These are phyloP conservation scores for Mucuna pruriens DNA, from an alignment of 306 rosid species.

Conservation along the genomic window DNA sequence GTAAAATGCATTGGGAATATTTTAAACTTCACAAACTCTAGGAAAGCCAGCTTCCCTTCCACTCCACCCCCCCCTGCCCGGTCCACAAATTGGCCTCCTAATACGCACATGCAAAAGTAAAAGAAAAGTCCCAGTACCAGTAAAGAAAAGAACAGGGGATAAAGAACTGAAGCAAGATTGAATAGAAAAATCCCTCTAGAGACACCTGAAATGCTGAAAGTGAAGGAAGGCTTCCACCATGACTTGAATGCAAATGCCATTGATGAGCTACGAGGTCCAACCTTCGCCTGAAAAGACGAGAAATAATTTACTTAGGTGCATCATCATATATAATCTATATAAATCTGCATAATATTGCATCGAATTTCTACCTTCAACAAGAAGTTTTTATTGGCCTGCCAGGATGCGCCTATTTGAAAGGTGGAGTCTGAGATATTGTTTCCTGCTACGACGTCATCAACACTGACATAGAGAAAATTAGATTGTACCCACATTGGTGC, in stretches of 20 bases:
- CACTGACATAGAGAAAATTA: constrained; percentile 52
- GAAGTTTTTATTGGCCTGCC: constrained; percentile 97
- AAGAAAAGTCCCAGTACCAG: constrained; percentile 18
- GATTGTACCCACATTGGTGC: constrained; percentile 30
- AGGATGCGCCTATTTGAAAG: constrained; percentile 93
- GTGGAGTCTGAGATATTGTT: constrained; percentile 67
- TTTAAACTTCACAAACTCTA: background rate
- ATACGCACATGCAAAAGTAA: background rate
- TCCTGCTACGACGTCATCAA: constrained; percentile 62
- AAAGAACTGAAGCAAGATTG: constrained; percentile 6
- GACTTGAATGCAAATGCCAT: constrained; percentile 83
- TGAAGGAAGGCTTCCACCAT: constrained; percentile 99
- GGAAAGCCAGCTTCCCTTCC: background rate
- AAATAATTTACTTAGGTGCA: constrained; percentile 32
- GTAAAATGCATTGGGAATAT: constrained; percentile 6
- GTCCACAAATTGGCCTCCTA: no score
- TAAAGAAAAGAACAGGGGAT: constrained; percentile 20
- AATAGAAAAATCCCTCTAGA: constrained; percentile 25
- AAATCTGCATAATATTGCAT: constrained; percentile 33
- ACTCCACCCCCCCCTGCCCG: no score
- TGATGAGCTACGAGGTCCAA: constrained; percentile 79
- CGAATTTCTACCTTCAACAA: constrained; percentile 70
- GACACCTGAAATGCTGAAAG: constrained; percentile 86
- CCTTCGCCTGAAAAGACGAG: constrained; percentile 70
- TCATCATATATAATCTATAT: constrained; percentile 37